Conservation (phyloP, 306 rosid genomes). For the Medicago arabica region DNA sequence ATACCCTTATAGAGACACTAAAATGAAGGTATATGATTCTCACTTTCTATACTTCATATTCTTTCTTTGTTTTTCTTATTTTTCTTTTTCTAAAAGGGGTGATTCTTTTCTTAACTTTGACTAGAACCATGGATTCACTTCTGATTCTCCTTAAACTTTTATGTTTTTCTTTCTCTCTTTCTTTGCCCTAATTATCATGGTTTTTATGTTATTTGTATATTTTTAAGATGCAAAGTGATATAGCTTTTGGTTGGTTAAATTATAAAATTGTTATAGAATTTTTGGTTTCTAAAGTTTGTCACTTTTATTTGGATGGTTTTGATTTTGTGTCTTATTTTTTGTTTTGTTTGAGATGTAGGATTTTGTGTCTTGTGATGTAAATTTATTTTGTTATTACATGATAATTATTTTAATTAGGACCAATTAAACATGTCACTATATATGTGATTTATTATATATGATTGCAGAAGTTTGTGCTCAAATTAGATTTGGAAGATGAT, state of each 20-base stretch:
- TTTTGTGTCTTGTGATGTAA: conserved; percentile 6
- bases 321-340: no score
- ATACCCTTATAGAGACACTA: conserved; percentile 9
- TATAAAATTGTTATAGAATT: not conserved
- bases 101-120: conserved; percentile 31
- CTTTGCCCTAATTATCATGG: conserved; percentile 1
- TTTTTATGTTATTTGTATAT: not conserved
- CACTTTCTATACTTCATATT: conserved; percentile 40
- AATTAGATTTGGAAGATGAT: conserved; percentile 77
- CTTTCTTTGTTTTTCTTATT: conserved; percentile 4
- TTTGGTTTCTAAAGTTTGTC: not conserved
- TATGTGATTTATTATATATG: conserved; percentile 19
- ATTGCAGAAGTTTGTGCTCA: conserved; percentile 76
- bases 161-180: not conserved
- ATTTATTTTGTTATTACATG: not conserved
- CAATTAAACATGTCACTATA: conserved; percentile 30
- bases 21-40: conserved; percentile 76
- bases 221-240: not conserved
- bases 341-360: not conserved
- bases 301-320: conserved; percentile 21
- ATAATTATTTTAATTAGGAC: conserved; percentile 37
- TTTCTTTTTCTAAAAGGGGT: not conserved
- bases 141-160: conserved; percentile 48
- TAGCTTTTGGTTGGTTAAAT: not conserved
- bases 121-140: conserved; percentile 19